Base-by-base conservation (phyloP, 176 grass and related monocot species). In the Carex littledalei region DNA sequence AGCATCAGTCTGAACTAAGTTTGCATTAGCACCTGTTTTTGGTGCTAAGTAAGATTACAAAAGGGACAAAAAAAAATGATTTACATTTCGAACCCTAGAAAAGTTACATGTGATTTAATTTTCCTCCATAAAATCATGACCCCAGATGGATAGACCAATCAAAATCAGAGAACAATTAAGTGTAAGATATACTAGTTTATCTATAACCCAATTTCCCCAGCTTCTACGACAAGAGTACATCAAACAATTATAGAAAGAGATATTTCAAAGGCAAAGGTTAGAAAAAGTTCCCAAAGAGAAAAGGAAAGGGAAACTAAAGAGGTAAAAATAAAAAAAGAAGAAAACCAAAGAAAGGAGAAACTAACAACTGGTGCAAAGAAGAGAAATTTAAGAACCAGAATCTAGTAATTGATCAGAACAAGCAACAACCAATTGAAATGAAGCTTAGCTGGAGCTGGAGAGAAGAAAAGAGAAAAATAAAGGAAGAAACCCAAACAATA, bases 71-170 rank as follows among this genome's bases (percentile, higher is more conserved):
- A 85, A 20, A 49, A 60, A 50, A 57, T 50, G 54, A 47, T 78
- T 87, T 66, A 55, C 83, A 56, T 63, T 58, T 84, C 15, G 79
- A 86, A 81, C 86, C 87, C 70, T 73, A 89, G 24, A 77, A 85
- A 85, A 77, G 71, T 58, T 74, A 54, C 34, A 87, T 81, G 14
- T 83, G 59, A 73, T 75, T n/a, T n/a, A n/a, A n/a, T n/a, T 55
- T 80, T 90, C 56, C 63, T 18, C 70, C 67, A 82, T 72, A 58
- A 84, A 85, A 91, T 89, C 70, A 79, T 56, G 81, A 76, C 62
- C 35, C 69, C 3, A 78, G 32, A 81, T 53, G 8, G 2, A 8
- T 18, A 49, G 52, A 35, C 18, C 80, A 69, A 78, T 56, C 41
- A 70, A 65, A 74, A 72, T 49, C 9, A 14, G 43, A 17, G 41